A percentile compares a stretch with the other conserved stretches of the same genome.
These are phyloP conservation scores for Phoma herbarum DNA, from an alignment of 2,329 filamentous ascomycete genomes.

Conservation along the genomic window DNA sequence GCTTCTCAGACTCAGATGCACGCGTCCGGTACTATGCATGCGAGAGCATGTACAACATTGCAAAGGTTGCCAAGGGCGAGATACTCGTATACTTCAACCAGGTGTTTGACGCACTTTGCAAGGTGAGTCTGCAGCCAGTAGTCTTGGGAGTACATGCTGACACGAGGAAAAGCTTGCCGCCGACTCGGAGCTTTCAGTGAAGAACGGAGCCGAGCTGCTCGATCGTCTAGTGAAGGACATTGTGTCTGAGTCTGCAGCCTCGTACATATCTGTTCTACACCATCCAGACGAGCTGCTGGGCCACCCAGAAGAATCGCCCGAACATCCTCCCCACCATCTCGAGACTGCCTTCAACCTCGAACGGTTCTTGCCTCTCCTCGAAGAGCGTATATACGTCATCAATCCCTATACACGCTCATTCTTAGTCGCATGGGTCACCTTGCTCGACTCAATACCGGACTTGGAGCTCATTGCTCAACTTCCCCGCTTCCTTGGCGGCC, in stretches of 20 bases:
- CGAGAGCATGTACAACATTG: constrained; percentile 99
- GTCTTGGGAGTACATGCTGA: constrained; percentile 27
- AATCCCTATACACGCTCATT: constrained; percentile 96
- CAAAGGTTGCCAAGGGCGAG: constrained; percentile 98
- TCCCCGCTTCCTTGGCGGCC: constrained; percentile 86
- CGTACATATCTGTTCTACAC: constrained; percentile 90
- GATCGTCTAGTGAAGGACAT: constrained; percentile 97
- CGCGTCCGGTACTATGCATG: constrained; percentile 97
- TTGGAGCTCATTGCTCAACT: constrained; percentile 92
- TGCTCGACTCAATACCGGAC: constrained; percentile 96
- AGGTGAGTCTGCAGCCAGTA: constrained; percentile 64
- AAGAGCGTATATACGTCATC: constrained; percentile 91
- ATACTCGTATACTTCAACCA: constrained; percentile 98
- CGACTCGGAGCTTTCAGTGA: constrained; percentile 95
- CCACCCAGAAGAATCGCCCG: constrained; percentile 44
- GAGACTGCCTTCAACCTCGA: constrained; percentile 92
- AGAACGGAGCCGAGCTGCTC: constrained; percentile 94
- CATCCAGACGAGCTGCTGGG: constrained; percentile 63
- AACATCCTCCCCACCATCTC: constrained; percentile 51
- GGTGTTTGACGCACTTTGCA: constrained; percentile 96
- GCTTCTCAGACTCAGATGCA: constrained; percentile 98
- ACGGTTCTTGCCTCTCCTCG: constrained; percentile 89
- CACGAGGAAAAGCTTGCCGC: constrained; percentile 75
- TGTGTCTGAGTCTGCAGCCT: constrained; percentile 91
- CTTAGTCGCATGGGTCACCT: constrained; percentile 92